These are phyloP conservation scores for Bipolaris victoriae DNA, from an alignment of 2,329 filamentous ascomycete genomes.

Conservation along the genomic window DNA sequence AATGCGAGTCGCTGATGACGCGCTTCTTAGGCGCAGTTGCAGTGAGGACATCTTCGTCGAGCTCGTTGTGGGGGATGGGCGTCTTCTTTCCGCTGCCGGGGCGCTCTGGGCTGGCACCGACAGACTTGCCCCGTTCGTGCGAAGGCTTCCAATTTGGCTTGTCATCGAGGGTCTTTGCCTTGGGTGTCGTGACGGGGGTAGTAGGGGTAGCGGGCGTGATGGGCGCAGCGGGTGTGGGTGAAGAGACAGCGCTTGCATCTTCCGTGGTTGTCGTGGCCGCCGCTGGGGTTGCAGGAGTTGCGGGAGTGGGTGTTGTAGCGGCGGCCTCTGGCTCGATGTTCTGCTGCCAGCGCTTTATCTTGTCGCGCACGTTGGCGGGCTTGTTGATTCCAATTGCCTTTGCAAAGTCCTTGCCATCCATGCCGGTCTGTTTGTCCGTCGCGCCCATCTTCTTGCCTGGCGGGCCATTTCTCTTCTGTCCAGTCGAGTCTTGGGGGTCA, in stretches of 20 bases:
- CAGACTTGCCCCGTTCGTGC: slow-evolving; percentile 32
- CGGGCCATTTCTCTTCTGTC: slow-evolving; percentile 38
- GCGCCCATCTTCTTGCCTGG: slow-evolving; percentile 36
- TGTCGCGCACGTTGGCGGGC: slow-evolving; percentile 66
- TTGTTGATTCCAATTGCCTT: slow-evolving; percentile 51
- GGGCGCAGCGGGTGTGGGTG: slow-evolving; percentile 15
- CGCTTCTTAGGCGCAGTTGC: slow-evolving; percentile 81
- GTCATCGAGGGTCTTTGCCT: slow-evolving; percentile 31
- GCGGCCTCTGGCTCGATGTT: slow-evolving; percentile 68
- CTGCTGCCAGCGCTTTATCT: slow-evolving; percentile 86
- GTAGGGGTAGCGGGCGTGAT: slow-evolving; percentile 12
- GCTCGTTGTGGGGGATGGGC: slow-evolving; percentile 44
- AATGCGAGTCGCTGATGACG: slow-evolving; percentile 91
- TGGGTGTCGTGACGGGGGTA: slow-evolving; percentile 34
- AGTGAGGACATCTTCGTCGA: slow-evolving; percentile 54
- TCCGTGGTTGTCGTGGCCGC: background rate
- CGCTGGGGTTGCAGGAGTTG: too few species aligned
- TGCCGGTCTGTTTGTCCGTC: slow-evolving; percentile 35
- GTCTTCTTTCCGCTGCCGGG: slow-evolving; percentile 42
- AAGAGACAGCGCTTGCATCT: slow-evolving; percentile 19
- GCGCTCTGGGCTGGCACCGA: slow-evolving; percentile 36
- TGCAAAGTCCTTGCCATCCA: slow-evolving; percentile 48
- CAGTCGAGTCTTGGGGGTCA: slow-evolving; percentile 26
- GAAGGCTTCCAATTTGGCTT: slow-evolving; percentile 37
- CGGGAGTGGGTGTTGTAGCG: background rate